A percentile compares a stretch with the other conserved stretches of the same genome.
phyloP scores from a whole-genome alignment of 2,329 filamentous ascomycete species.

The Claviceps citrina region DNA sequence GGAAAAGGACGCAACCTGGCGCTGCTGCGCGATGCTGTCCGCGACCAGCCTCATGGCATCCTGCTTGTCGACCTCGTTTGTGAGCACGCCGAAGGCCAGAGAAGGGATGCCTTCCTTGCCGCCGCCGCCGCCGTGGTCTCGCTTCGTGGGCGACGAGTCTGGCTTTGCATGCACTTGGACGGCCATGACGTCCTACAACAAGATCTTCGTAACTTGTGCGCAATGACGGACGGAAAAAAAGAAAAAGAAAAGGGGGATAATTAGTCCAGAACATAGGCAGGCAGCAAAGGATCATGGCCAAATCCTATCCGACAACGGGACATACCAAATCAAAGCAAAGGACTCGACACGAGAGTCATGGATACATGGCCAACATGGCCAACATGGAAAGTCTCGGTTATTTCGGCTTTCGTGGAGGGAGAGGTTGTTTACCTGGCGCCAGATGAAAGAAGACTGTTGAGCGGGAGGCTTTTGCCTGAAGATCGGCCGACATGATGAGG shows the following conservation, averaged over 20 bases:
- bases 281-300: too few relatives aligned
- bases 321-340: too few relatives aligned
- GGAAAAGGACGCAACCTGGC: conserved; percentile 47
- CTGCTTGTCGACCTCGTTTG: conserved; percentile 40
- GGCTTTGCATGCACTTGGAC: conserved; percentile 6
- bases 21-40: conserved; percentile 71
- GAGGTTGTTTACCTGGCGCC: background rate
- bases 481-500: too few relatives aligned
- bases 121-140: background rate
- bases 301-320: too few relatives aligned
- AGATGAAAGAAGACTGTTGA: background rate
- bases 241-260: background rate
- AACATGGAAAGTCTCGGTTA: background rate
- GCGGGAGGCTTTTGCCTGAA: background rate
- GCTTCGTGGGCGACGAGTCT: background rate
- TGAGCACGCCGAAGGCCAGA: conserved; percentile 42
- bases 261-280: too few relatives aligned
- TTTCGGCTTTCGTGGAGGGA: background rate
- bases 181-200: conserved; percentile 7
- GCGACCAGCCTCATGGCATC: conserved; percentile 58
- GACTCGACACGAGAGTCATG: too few relatives aligned
- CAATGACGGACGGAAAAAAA: background rate
- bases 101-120: conserved; percentile 32
- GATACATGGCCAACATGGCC: too few relatives aligned
- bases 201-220: background rate